Percentiles rank a stretch among this genome's conserved stretches.
Evolutionary conservation across 805 yeast species (phyloP).

Genomic region (Kodamaea hsintzibuensis): DNA sequence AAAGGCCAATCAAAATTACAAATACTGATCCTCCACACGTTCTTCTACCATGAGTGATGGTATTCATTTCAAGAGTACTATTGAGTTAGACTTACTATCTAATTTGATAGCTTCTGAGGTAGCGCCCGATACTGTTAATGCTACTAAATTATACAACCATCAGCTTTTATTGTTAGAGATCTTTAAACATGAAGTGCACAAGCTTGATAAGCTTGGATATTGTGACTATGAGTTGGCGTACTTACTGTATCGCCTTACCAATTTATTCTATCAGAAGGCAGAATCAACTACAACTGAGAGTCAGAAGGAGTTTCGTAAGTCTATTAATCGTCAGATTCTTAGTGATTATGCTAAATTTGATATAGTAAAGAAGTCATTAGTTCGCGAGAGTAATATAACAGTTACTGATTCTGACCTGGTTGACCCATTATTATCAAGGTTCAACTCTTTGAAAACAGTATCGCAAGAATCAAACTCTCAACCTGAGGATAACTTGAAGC

Average conservation of each 20-base stretch:
- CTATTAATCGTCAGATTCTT: constrained; percentile 8
- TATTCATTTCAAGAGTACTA: not conserved
- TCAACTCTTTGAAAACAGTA: constrained; percentile 19
- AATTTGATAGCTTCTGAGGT: not conserved
- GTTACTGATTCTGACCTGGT: not conserved
- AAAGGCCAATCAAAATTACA: not conserved
- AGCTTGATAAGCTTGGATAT: constrained; percentile 26
- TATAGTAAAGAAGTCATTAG: not conserved
- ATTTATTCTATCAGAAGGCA: constrained; percentile 3
- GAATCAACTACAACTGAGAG: constrained; percentile 2
- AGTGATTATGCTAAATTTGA: constrained; percentile 3
- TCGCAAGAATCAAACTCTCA: not conserved
- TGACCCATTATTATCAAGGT: constrained; percentile 29
- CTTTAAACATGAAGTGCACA: constrained; percentile 33
- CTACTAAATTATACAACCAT: constrained; percentile 23
- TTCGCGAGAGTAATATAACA: not conserved
- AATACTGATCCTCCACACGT: not conserved
- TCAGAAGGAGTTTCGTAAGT: constrained; percentile 9
- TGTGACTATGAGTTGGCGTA: constrained; percentile 42
- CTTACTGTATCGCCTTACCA: constrained; percentile 15
- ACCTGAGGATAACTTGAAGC: not conserved
- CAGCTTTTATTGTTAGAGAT: constrained; percentile 31
- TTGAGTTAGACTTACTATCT: not conserved
- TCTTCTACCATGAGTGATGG: not conserved
- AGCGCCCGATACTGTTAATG: not conserved